A percentile compares a stretch with the other conserved stretches of the same genome.
Conservation (phyloP, 225 moss, liverwort and hornwort genomes). For the Pseudoscleropodium purum region DNA sequence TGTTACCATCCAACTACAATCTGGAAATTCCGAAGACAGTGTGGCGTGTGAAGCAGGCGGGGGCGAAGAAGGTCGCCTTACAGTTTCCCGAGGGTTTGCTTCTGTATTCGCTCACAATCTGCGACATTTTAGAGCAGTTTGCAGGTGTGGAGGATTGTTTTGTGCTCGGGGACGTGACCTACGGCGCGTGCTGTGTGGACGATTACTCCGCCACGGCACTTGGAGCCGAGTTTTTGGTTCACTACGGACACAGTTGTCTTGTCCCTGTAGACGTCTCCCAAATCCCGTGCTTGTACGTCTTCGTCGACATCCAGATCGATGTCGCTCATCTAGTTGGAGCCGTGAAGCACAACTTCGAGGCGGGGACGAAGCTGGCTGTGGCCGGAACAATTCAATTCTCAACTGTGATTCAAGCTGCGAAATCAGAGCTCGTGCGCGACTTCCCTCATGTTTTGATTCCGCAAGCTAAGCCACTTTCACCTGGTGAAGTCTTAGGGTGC, state of each 20-base stretch:
- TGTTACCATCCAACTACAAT: slow-evolving; percentile 75
- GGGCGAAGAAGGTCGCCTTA: slow-evolving; percentile 76
- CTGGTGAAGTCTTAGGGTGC: slow-evolving; percentile 92
- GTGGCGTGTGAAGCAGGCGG: slow-evolving; percentile 92
- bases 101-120: slow-evolving; percentile 77
- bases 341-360: slow-evolving; percentile 56
- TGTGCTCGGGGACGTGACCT: slow-evolving; percentile 91
- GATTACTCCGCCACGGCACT: slow-evolving; percentile 87
- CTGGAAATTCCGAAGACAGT: slow-evolving; percentile 90
- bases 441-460: slow-evolving; percentile 59
- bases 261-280: slow-evolving; percentile 77
- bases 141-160: slow-evolving; percentile 84
- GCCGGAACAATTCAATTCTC: slow-evolving; percentile 94
- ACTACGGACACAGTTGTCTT: slow-evolving; percentile 92
- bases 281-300: slow-evolving; percentile 94
- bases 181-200: slow-evolving; percentile 94
- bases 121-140: slow-evolving; percentile 84
- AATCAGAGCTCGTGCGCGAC: slow-evolving; percentile 39
- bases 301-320: slow-evolving; percentile 95
- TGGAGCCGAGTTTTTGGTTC: slow-evolving; percentile 83
- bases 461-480: slow-evolving; percentile 84
- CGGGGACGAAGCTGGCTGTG: slow-evolving; percentile 54
- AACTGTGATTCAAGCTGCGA: slow-evolving; percentile 73
- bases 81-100: slow-evolving; percentile 92
- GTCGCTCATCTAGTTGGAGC: slow-evolving; percentile 60